phyloP scores from a whole-genome alignment of 2,329 filamentous ascomycete species.

The Aurifilum marmelostoma region DNA sequence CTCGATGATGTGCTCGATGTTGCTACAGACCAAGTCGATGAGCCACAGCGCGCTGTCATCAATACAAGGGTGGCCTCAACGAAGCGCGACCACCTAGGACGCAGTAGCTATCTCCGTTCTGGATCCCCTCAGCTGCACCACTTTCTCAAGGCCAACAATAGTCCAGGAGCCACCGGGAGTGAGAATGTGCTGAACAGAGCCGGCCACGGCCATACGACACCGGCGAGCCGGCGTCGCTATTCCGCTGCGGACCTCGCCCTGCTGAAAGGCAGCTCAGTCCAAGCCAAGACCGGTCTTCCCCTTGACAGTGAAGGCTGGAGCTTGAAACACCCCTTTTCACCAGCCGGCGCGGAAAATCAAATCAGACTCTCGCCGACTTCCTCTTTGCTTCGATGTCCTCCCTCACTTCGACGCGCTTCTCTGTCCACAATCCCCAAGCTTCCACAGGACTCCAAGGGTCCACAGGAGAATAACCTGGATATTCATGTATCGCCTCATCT shows the following conservation, averaged over 20 bases:
- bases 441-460: background rate
- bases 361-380: background rate
- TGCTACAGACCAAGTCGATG: background rate
- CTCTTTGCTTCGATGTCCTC: background rate
- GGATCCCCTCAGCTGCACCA: slow-evolving; percentile 20
- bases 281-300: background rate
- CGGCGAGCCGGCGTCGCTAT: slow-evolving; percentile 5
- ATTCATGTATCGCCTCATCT: background rate
- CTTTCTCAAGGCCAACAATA: slow-evolving; percentile 10
- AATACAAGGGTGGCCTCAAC: background rate
- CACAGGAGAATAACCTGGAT: background rate
- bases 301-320: background rate
- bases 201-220: slow-evolving; percentile 21
- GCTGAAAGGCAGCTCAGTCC: background rate
- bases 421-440: background rate
- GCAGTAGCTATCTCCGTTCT: slow-evolving; percentile 9
- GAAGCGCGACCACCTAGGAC: background rate
- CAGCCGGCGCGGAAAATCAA: background rate
- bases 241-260: slow-evolving; percentile 18
- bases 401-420: background rate
- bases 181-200: slow-evolving; percentile 28
- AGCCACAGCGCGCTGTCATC: background rate
- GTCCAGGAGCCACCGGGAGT: slow-evolving; percentile 28
- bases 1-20: background rate
- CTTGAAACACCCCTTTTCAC: background rate